These are phyloP conservation scores for Lasiosphaeria ovina DNA, from an alignment of 495 filamentous ascomycete species.

Conservation along the genomic window DNA sequence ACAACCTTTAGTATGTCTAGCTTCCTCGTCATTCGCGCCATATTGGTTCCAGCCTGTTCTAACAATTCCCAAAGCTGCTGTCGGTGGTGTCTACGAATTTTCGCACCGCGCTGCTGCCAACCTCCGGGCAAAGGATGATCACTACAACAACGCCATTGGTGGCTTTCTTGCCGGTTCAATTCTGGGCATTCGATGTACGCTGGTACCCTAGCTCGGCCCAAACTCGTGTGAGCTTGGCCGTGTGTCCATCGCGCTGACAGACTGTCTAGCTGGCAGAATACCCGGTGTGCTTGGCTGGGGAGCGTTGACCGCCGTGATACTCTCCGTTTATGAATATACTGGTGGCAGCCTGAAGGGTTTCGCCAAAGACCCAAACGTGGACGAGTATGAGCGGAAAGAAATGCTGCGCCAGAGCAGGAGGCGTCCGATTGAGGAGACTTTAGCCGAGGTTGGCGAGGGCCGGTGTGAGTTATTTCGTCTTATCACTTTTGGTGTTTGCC, in stretches of 20 bases:
- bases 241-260: background rate
- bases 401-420: conserved; percentile 69
- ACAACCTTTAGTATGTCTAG: conserved; percentile 38
- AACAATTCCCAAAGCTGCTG: conserved; percentile 56
- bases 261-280: conserved; percentile 59
- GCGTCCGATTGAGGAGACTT: conserved; percentile 76
- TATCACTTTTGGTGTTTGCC: background rate
- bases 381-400: conserved; percentile 81
- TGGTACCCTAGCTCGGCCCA: background rate
- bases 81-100: conserved; percentile 79
- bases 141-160: conserved; percentile 37
- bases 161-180: conserved; percentile 41
- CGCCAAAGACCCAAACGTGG: conserved; percentile 54
- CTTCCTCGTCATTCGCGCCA: background rate
- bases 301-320: conserved; percentile 56
- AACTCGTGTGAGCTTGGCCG: background rate
- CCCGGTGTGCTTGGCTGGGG: conserved; percentile 80
- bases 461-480: conserved; percentile 59
- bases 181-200: conserved; percentile 38
- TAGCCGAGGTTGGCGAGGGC: conserved; percentile 83
- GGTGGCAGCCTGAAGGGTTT: conserved; percentile 65
- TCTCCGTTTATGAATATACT: conserved; percentile 74
- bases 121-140: conserved; percentile 46
- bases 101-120: conserved; percentile 46
- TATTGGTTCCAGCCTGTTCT: too few species aligned